Evolutionary conservation across 2,329 filamentous ascomycete species (phyloP).

Genomic region (Penicillium hordei): DNA sequence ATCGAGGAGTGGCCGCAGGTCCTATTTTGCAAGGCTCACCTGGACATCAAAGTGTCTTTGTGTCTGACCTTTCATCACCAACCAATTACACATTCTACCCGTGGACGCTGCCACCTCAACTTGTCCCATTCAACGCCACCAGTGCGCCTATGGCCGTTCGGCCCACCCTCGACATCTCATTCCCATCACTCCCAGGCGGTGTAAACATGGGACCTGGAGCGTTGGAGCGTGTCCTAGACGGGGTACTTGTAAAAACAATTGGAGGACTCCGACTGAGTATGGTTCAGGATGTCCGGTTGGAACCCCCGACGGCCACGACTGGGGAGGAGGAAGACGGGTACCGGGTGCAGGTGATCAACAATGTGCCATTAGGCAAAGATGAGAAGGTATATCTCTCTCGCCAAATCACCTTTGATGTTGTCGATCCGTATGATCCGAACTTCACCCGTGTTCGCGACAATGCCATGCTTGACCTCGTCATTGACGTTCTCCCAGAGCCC

Average conservation of each 20-base stretch:
- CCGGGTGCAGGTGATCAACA: slow-evolving; percentile 74
- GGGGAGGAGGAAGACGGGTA: slow-evolving; percentile 37
- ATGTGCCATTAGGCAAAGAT: slow-evolving; percentile 77
- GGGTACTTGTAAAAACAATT: slow-evolving; percentile 61
- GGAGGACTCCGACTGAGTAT: slow-evolving; percentile 57
- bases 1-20: slow-evolving; percentile 57
- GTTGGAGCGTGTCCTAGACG: slow-evolving; percentile 58
- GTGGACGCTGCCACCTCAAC: slow-evolving; percentile 78
- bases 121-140: slow-evolving; percentile 75
- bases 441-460: slow-evolving; percentile 76
- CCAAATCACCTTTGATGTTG: slow-evolving; percentile 70
- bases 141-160: slow-evolving; percentile 71
- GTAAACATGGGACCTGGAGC: slow-evolving; percentile 47
- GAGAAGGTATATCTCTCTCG: slow-evolving; percentile 80
- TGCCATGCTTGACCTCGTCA: slow-evolving; percentile 69
- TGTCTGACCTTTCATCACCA: slow-evolving; percentile 57
- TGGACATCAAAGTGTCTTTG: slow-evolving; percentile 56
- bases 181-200: slow-evolving; percentile 57
- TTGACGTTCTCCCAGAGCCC: slow-evolving; percentile 54
- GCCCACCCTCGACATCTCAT: slow-evolving; percentile 69
- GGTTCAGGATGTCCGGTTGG: slow-evolving; percentile 47
- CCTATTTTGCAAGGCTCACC: slow-evolving; percentile 55
- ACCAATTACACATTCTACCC: slow-evolving; percentile 86
- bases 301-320: slow-evolving; percentile 5
- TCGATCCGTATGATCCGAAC: slow-evolving; percentile 68